phyloP scores from a whole-genome alignment of 352 stramenopile genomes.

The Pythium volutum region DNA sequence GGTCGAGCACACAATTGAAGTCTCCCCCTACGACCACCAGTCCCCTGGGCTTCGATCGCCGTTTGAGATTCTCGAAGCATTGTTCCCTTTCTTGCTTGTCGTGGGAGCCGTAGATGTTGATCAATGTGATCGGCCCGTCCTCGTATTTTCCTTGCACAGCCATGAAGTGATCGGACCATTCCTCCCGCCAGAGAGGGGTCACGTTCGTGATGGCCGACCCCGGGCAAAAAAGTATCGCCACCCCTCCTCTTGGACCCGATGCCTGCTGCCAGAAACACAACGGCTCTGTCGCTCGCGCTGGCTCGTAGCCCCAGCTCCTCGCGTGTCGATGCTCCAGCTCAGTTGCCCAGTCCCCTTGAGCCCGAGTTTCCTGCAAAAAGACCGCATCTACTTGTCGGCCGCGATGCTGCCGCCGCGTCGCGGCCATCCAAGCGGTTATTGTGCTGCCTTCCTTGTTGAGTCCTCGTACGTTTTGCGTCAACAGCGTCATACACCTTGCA shows the following conservation, averaged over 20 bases:
- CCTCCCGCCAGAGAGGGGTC: neutral
- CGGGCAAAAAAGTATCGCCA: neutral
- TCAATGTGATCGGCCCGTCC: neutral
- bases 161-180: neutral
- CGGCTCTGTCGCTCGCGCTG: neutral
- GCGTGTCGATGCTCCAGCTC: neutral
- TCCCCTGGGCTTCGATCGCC: neutral
- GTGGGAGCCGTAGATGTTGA: neutral
- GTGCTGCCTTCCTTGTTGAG: neutral
- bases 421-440: neutral
- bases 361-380: neutral
- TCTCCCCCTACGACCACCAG: neutral
- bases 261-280: neutral
- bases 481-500: neutral
- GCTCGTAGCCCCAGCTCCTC: neutral
- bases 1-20: constrained; percentile 8
- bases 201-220: neutral
- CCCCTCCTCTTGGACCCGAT: neutral
- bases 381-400: neutral
- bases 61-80: too few relatives aligned
- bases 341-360: neutral
- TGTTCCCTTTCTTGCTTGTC: too few relatives aligned
- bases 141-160: neutral
- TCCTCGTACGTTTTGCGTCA: constrained; percentile 1
- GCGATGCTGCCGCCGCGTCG: neutral